Evolutionary conservation across 192 early-diverging fungal species (phyloP).

Genomic region (Podochytrium sp.): DNA sequence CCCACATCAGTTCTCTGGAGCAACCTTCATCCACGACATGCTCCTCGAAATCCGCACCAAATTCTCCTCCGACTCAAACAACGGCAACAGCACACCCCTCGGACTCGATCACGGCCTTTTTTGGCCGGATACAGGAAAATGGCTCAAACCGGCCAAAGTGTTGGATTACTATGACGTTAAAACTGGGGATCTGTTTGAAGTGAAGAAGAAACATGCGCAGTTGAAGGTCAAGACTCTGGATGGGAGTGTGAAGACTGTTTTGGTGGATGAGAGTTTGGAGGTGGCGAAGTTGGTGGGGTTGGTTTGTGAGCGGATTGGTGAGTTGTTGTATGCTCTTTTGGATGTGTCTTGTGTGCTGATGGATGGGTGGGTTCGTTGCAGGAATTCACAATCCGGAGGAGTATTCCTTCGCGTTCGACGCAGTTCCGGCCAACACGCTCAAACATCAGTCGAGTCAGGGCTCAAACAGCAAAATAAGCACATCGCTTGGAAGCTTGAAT

Average conservation of each 20-base stretch:
- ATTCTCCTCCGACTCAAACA: constrained; percentile 30
- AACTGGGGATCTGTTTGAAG: constrained; percentile 58
- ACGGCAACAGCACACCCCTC: constrained; percentile 45
- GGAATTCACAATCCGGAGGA: constrained; percentile 61
- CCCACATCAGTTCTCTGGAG: constrained; percentile 39
- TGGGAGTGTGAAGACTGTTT: constrained; percentile 53
- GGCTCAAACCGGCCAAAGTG: constrained; percentile 55
- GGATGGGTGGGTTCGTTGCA: not conserved
- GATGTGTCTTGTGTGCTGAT: not conserved
- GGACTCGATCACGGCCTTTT: constrained; percentile 59
- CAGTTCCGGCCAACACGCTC: not conserved
- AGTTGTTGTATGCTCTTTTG: not conserved
- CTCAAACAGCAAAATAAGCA: not conserved
- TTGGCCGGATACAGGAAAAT: constrained; percentile 56
- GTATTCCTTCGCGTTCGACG: constrained; percentile 57
- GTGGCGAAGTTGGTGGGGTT: constrained; percentile 49
- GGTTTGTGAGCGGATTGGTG: constrained; percentile 62
- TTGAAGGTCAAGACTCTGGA: constrained; percentile 60
- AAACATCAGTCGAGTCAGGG: not conserved
- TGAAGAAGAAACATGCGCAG: constrained; percentile 60
- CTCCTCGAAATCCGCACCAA: constrained; percentile 62
- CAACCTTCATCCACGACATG: constrained; percentile 57
- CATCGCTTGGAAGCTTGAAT: not conserved
- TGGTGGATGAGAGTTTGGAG: constrained; percentile 55
- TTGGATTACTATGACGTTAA: constrained; percentile 64